phyloP scores from a whole-genome alignment of 129 eudicot genomes.

The Chrysanthemum makinoi region DNA sequence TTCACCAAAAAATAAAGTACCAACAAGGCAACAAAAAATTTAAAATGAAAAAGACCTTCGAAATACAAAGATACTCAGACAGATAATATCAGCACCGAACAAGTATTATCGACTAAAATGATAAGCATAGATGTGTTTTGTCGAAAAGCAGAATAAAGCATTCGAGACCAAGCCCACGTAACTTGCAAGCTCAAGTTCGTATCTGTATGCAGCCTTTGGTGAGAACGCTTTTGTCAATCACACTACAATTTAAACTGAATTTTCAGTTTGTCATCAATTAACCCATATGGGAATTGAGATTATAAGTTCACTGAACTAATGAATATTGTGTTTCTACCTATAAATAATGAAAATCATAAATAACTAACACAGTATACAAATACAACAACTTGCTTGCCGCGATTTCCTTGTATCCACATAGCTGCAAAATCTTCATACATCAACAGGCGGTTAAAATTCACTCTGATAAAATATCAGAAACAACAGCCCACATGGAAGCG shows the following conservation, averaged over 20 bases:
- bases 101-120: too few species aligned
- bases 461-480: conserved; percentile 12
- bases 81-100: too few species aligned
- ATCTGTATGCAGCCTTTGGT: not conserved
- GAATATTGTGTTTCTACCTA: conserved; percentile 13
- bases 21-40: too few species aligned
- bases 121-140: too few species aligned
- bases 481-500: conserved; percentile 1
- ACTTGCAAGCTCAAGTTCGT: too few species aligned
- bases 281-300: conserved; percentile 13
- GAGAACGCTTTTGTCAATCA: conserved; percentile 7
- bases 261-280: conserved; percentile 23
- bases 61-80: too few species aligned
- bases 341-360: conserved; percentile 16
- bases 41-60: too few species aligned
- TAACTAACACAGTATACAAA: conserved; percentile 19
- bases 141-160: too few species aligned
- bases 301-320: conserved; percentile 9
- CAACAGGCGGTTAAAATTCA: not conserved
- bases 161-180: too few species aligned
- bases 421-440: conserved; percentile 13
- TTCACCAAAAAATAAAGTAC: too few species aligned
- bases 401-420: conserved; percentile 9
- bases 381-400: conserved; percentile 29
- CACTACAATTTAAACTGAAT: not conserved